A percentile compares a stretch with the other conserved stretches of the same genome.
These are phyloP conservation scores for Penicillium pulvis DNA, from an alignment of 495 filamentous ascomycete genomes.

Conservation along the genomic window DNA sequence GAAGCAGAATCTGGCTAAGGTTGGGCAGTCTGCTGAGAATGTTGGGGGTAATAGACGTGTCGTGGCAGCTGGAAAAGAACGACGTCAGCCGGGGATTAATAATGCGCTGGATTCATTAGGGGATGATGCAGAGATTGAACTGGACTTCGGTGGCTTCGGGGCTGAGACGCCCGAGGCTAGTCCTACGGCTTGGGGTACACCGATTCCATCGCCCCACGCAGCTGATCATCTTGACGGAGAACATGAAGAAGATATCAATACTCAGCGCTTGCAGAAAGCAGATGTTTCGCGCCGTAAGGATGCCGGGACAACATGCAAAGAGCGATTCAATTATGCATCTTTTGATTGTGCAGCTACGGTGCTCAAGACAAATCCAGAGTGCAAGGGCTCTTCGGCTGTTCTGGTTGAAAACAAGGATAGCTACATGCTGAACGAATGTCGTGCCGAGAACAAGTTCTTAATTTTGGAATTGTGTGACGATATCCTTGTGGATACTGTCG, in stretches of 20 bases:
- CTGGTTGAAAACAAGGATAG: constrained; percentile 96
- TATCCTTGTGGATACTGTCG: constrained; percentile 92
- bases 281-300: constrained; percentile 71
- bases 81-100: constrained; percentile 56
- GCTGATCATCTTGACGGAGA: constrained; percentile 22
- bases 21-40: constrained; percentile 79
- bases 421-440: constrained; percentile 96
- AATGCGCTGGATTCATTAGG: constrained; percentile 74
- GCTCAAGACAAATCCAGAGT: constrained; percentile 82
- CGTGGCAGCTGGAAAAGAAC: constrained; percentile 43
- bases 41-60: constrained; percentile 51
- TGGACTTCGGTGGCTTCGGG: constrained; percentile 79
- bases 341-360: constrained; percentile 96
- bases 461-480: constrained; percentile 90
- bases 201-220: constrained; percentile 36
- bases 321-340: constrained; percentile 94
- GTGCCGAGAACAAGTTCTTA: constrained; percentile 85
- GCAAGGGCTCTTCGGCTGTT: constrained; percentile 82
- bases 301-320: constrained; percentile 92
- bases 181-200: constrained; percentile 38
- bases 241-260: constrained; percentile 23
- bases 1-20: constrained; percentile 85
- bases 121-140: constrained; percentile 87
- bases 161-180: constrained; percentile 42
- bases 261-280: constrained; percentile 38